A percentile compares a stretch with the other conserved stretches of the same genome.
phyloP scores from a whole-genome alignment of 2,329 filamentous ascomycete species.

The Aspergillus ustus region DNA sequence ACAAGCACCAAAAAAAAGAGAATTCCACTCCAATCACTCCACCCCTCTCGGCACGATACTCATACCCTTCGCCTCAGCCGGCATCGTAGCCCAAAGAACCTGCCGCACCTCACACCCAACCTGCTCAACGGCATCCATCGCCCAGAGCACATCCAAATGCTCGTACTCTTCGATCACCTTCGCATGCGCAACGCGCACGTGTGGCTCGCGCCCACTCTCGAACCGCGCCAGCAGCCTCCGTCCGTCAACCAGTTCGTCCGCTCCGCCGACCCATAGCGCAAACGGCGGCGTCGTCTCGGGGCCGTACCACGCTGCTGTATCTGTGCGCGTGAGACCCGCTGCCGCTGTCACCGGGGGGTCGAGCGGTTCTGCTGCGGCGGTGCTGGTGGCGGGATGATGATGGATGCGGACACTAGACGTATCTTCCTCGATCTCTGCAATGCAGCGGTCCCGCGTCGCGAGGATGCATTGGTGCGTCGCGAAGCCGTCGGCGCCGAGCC shows the following conservation, averaged over 20 bases:
- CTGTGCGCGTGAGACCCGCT: slow-evolving; percentile 24
- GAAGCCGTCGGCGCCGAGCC: slow-evolving; percentile 87
- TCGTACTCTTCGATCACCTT: slow-evolving; percentile 88
- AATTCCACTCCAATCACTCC: slow-evolving; percentile 5
- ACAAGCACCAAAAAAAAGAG: neutral
- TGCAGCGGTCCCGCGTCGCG: slow-evolving; percentile 73
- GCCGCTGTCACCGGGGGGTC: slow-evolving; percentile 2
- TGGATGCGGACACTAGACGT: slow-evolving; percentile 28
- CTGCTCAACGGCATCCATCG: slow-evolving; percentile 82
- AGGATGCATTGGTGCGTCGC: slow-evolving; percentile 85
- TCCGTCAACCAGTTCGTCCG: slow-evolving; percentile 85
- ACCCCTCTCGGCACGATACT: slow-evolving; percentile 63
- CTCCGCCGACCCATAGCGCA: slow-evolving; percentile 84
- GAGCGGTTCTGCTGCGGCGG: too few relatives aligned
- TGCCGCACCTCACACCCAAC: slow-evolving; percentile 81
- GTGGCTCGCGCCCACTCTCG: slow-evolving; percentile 75
- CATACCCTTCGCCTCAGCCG: slow-evolving; percentile 57
- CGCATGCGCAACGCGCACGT: slow-evolving; percentile 77
- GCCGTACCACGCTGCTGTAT: slow-evolving; percentile 82
- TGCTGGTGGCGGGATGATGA: neutral
- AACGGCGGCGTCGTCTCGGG: slow-evolving; percentile 76
- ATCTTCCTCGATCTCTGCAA: slow-evolving; percentile 59
- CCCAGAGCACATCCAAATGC: slow-evolving; percentile 94
- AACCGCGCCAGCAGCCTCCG: slow-evolving; percentile 73
- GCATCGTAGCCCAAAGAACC: slow-evolving; percentile 79